Evolutionary conservation across 2,329 filamentous ascomycete genomes (phyloP), one percentile per base, ranked within the genome.

Genomic region (Aspergillus luchuensis): DNA sequence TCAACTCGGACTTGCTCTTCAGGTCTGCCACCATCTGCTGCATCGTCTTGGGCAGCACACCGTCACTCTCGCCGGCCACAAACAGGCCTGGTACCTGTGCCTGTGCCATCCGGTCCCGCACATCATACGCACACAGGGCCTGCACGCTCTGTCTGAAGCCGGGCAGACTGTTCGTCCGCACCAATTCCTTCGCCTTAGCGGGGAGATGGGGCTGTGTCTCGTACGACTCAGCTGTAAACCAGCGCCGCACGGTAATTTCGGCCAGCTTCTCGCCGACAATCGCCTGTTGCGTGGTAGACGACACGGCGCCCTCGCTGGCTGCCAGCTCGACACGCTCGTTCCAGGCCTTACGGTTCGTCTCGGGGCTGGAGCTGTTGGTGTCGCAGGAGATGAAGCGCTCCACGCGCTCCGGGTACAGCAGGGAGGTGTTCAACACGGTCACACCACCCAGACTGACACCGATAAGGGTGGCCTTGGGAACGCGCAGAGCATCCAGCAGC

Each of bases 141-240:
- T 93, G 89, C 30, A 95, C 83, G 79, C 95, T 91, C 76, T 89
- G 90, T 82, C 92, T 88, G 73, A 95, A 93, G 15, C 89, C 89
- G 45, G 84, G 82, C 1, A 95, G 79, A 64, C 86, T 84, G 72
- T 96, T 96, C 13, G 74, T 78, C 11, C 82, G 82, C 0, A 94
- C 89, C 80, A 92, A 90, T 4, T 86, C 80, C 61, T 85, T 86
- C 69, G 94, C 89, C 65, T 81, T 81, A 21, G 80, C 77, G 2
- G 85, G 82, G 73, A 75, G 68, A 28, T 69, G 83, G 65, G 73
- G 74, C 76, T 87, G 73, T 65, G 76, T 25, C 79, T 79, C 86
- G 70, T 92, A 91, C 69, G 80, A 82, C 45, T 80, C 78, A 8
- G 78, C 72, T 6, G 83, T 82, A 67, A 96, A 93, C 92, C 92